Base-by-base conservation (phyloP, 2,329 filamentous ascomycete species). In the Fusarium drepaniforme region DNA sequence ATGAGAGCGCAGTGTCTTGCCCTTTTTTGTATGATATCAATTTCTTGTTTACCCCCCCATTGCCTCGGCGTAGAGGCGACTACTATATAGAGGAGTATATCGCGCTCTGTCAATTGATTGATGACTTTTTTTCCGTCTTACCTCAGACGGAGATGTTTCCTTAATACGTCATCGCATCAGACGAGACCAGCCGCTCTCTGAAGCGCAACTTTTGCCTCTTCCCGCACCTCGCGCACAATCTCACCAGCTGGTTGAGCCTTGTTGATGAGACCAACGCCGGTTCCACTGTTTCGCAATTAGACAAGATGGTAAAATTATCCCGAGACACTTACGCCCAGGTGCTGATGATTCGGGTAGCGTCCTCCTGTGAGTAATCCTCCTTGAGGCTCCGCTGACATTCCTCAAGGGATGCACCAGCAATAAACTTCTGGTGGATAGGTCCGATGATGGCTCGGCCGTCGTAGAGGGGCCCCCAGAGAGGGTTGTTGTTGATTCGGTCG, bases 221-320 rank as follows among this genome's bases (percentile, higher is more conserved):
- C 81, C 21, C 84, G 80, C 12, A 84, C 80, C 65, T 86, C 81
- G n/a, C 75, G 79, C 4, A 87, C 85, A 70, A 88, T 86, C 21
- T 86, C 83, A 0, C 80, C 84, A 2, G 85, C 83, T 11, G 85
- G 82, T 21, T 83, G 81, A 6, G 75, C 75, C 30, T 84, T 81
- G n/a, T 79, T 84, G n/a, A 88, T 82, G 30, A 88, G 74, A 3
- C 86, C 86, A 21, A 88, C 83, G 0, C 81, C 86, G 6, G 86
- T 84, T 49, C 86, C 86, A 8, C 83, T 84, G 42, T 42, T 37
- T 21, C 16, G 12, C 61, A 33, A 42, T 76, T 35, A 77, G 76
- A 33, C 28, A 18, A 53, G 11, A 5, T 21, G 25, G 21, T 13
- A 4, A 4, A 18, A 28, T 21, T 30, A 23, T 21, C 12, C 28